These are phyloP conservation scores for Bolboschoenus planiculmis DNA, from an alignment of 176 grass and related monocot genomes.

Conservation along the genomic window DNA sequence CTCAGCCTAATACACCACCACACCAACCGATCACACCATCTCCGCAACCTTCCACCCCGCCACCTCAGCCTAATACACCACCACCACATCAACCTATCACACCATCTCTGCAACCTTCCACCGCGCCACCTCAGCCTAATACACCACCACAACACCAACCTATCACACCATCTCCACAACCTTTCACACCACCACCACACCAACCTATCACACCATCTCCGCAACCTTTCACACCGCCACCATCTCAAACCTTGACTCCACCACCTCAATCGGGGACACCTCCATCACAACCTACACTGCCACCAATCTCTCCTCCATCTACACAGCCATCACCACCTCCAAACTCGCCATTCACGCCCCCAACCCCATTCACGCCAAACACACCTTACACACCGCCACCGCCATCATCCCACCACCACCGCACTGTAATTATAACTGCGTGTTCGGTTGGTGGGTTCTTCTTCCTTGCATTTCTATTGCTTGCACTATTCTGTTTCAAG, in stretches of 20 bases:
- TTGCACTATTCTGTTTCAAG: not conserved
- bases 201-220: not conserved
- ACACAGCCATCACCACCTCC: not conserved
- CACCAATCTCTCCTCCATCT: not conserved
- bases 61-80: not conserved
- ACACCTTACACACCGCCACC: not conserved
- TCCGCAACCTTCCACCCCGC: not conserved
- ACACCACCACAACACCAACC: not conserved
- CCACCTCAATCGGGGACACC: not conserved
- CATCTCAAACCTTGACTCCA: not conserved
- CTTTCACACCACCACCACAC: not conserved
- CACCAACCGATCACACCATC: not conserved
- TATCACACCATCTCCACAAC: not conserved
- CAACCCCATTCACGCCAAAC: not conserved
- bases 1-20: not conserved
- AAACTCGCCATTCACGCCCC: constrained; percentile 4
- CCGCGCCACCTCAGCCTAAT: no score
- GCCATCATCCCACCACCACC: not conserved
- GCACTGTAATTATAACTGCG: not conserved
- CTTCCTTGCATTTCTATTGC: constrained; percentile 15
- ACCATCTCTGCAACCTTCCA: not conserved
- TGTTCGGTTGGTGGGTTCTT: constrained; percentile 17
- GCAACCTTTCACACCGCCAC: not conserved
- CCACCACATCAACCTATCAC: not conserved
- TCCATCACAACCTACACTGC: not conserved